These are phyloP conservation scores for Neurospora tetraspora DNA, from an alignment of 495 filamentous ascomycete species.

Conservation along the genomic window DNA sequence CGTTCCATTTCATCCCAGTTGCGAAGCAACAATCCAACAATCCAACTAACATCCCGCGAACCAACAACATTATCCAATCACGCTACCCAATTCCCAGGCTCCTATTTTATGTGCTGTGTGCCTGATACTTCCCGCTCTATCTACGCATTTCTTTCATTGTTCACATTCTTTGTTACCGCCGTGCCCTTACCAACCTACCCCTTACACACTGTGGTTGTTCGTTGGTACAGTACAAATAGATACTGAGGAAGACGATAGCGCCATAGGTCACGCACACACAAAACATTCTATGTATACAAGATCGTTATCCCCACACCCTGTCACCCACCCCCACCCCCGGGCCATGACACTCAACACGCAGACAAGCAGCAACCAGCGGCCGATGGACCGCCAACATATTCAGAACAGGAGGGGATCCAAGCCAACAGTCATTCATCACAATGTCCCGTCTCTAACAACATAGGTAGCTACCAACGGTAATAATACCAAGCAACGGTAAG, in stretches of 20 bases:
- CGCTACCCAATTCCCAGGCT: background rate
- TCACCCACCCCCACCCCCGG: no score
- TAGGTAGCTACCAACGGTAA: background rate
- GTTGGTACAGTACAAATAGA: background rate
- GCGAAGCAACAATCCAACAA: background rate
- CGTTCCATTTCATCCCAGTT: background rate
- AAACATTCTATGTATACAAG: background rate
- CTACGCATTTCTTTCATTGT: background rate
- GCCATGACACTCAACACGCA: no score
- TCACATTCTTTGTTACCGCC: background rate
- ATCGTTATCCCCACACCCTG: background rate
- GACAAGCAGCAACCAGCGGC: no score
- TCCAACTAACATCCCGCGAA: background rate
- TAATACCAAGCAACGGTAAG: background rate
- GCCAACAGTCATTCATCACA: no score
- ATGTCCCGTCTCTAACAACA: no score
- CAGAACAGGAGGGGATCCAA: background rate
- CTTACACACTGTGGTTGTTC: background rate
- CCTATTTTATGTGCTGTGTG: background rate
- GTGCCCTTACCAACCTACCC: background rate
- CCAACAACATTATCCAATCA: background rate
- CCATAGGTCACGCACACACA: background rate
- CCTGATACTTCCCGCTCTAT: background rate
- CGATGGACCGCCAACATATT: no score
- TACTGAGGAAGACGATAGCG: no score